These are phyloP conservation scores for Buddleja alternifolia DNA, from an alignment of 257 asterid genomes.

Conservation along the genomic window DNA sequence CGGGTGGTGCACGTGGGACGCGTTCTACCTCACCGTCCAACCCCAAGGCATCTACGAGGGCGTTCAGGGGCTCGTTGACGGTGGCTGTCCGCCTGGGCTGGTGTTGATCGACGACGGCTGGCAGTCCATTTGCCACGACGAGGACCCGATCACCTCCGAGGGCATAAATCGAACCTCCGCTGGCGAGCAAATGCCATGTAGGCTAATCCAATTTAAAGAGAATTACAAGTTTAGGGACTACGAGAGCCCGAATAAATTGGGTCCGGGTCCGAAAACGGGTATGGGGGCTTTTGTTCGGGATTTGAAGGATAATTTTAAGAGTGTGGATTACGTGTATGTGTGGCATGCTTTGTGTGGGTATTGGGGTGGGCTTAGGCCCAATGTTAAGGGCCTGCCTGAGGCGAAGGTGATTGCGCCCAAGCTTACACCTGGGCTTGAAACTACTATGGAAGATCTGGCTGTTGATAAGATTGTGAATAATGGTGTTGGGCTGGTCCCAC, in stretches of 20 bases:
- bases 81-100: constrained; percentile 95
- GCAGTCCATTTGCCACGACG: constrained; percentile 95
- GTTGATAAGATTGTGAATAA: constrained; percentile 91
- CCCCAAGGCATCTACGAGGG: constrained; percentile 93
- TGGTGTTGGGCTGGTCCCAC: constrained; percentile 89
- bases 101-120: constrained; percentile 92
- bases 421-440: constrained; percentile 75
- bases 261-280: constrained; percentile 55
- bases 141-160: constrained; percentile 72
- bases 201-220: constrained; percentile 73
- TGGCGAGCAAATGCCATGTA: constrained; percentile 96
- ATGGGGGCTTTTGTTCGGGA: constrained; percentile 85
- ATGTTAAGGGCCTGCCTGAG: constrained; percentile 57
- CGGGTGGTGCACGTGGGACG: constrained; percentile 99
- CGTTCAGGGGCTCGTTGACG: constrained; percentile 77
- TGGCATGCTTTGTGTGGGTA: constrained; percentile 97
- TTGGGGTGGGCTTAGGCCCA: constrained; percentile 95
- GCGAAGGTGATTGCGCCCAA: constrained; percentile 65
- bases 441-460: constrained; percentile 93
- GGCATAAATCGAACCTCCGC: constrained; percentile 89
- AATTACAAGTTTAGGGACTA: constrained; percentile 83
- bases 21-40: constrained; percentile 84
- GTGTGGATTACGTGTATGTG: constrained; percentile 81
- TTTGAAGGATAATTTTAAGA: constrained; percentile 56
- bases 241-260: constrained; percentile 47